Conservation (phyloP, 352 stramenopile species). For the Phytophthora foliorum region DNA sequence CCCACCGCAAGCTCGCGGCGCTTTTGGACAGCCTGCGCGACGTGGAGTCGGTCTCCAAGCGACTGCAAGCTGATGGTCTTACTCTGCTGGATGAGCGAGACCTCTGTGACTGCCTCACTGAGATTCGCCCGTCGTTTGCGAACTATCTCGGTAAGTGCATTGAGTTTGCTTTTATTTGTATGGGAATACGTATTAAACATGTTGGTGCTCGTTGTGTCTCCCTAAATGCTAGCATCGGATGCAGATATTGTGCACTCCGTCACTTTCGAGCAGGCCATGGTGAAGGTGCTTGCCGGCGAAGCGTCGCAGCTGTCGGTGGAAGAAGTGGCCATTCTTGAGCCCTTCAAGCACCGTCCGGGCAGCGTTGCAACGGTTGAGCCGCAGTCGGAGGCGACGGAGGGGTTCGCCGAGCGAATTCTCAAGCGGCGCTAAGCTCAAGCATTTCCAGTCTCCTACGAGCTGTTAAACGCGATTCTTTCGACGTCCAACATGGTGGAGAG, state of each 20-base stretch:
- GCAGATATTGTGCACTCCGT: conserved; percentile 3
- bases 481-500: conserved; percentile 13
- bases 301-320: not conserved
- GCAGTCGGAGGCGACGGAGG: not conserved
- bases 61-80: too few species aligned
- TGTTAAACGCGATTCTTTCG: not conserved
- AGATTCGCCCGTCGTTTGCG: conserved; percentile 5
- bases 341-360: not conserved
- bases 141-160: conserved; percentile 18
- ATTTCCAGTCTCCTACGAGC: too few species aligned
- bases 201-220: not conserved
- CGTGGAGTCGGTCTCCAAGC: too few species aligned
- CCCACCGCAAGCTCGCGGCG: too few species aligned
- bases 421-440: not conserved
- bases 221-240: not conserved
- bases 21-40: too few species aligned
- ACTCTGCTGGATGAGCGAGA: not conserved
- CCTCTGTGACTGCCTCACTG: not conserved
- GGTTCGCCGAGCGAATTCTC: conserved; percentile 6
- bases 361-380: not conserved
- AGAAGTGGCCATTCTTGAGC: conserved; percentile 8
- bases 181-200: too few species aligned
- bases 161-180: too few species aligned
- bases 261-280: conserved; percentile 7
- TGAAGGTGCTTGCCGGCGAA: conserved; percentile 5